Conservation (phyloP, 345 rosid genomes). For the Litchi chinensis region DNA sequence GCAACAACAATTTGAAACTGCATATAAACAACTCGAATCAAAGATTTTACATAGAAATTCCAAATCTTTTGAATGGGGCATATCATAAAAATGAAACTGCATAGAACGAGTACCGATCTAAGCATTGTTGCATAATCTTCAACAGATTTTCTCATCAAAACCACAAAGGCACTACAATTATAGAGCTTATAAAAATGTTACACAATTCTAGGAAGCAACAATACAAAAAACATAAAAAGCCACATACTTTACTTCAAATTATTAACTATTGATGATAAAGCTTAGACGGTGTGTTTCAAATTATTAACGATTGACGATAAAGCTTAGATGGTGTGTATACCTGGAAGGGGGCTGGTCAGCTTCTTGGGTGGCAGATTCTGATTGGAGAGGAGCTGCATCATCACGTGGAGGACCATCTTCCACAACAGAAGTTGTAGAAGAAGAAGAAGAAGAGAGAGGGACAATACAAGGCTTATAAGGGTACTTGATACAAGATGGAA, state of each 20-base stretch:
- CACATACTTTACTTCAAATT: background rate
- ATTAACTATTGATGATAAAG: background rate
- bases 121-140: too few species aligned
- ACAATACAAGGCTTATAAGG: conserved; percentile 35
- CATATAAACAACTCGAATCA: background rate
- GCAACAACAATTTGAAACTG: background rate
- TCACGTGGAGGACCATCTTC: conserved; percentile 38
- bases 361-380: conserved; percentile 25
- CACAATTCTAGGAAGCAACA: background rate
- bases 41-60: background rate
- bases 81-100: background rate
- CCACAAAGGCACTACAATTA: too few species aligned
- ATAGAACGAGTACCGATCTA: background rate
- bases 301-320: background rate
- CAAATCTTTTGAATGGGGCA: background rate
- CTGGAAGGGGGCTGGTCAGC: conserved; percentile 41
- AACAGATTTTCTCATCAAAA: too few species aligned
- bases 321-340: conserved; percentile 22
- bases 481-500: conserved; percentile 24
- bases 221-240: background rate
- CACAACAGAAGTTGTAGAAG: conserved; percentile 42
- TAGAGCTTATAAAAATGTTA: too few species aligned
- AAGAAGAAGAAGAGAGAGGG: conserved; percentile 35
- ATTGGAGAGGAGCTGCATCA: conserved; percentile 23
- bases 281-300: too few species aligned